Evolutionary conservation across 805 yeast species (phyloP), one percentile per base, ranked within the genome.

Genomic region (Metschnikowia cubensis): DNA sequence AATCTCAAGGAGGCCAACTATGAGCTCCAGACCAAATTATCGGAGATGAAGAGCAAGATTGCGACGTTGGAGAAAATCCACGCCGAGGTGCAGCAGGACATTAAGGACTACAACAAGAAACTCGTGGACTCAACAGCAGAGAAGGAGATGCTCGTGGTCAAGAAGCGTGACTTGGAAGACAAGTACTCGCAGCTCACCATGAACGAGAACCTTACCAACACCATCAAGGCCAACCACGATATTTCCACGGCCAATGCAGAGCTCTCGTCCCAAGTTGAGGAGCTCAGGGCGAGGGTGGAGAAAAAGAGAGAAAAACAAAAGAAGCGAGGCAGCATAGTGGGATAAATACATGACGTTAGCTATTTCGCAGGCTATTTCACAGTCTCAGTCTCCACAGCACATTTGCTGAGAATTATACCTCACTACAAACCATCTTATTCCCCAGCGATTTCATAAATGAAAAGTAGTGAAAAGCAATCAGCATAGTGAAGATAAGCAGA

Each of bases 201-300:
- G 74, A 67, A 68, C 40, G 71, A 67, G 49, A 70, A 70, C 49
- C 60, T 70, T 36, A 62, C 60, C 35, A 70, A 70, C 48, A 69
- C 74, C 1, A 68, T 65, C 42, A 64, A 69, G 49, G 77, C 77
- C 35, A 73, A 73, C 52, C 53, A 64, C 51, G 77, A 72, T 31
- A 71, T 73, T 50, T 59, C 65, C 10, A 58, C 58, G 41, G 61
- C 69, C 41, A 70, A 69, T 45, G 22, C 53, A 4, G 73, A 69
- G 36, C 59, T 73, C 31, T 71, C 69, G 55, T 55, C 46, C n/a
- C 75, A 68, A 49, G 65, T 73, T 15, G 61, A 50, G 7, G 60
- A 48, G 21, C 47, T 70, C 35, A 61, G 58, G 56, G 54, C 51
- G 47, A 40, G 51, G 6, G 60, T 71, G 15, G 69, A 60, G 33